These are phyloP conservation scores for Plantago coronopus DNA, from an alignment of 305 asterid species.

Conservation along the genomic window DNA sequence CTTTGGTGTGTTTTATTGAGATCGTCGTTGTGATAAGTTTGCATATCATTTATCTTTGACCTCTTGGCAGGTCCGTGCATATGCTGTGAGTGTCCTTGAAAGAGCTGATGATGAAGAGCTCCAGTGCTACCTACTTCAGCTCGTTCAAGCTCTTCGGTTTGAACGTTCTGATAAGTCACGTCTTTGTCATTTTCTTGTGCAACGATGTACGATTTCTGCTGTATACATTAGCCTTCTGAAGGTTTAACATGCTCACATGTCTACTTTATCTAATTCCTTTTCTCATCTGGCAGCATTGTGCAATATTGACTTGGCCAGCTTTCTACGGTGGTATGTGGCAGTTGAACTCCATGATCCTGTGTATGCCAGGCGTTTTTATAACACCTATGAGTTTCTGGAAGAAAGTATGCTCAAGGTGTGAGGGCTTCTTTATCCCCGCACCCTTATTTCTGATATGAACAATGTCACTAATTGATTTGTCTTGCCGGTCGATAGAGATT, in stretches of 20 bases:
- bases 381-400: conserved; percentile 82
- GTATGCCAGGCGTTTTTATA: conserved; percentile 86
- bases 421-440: conserved; percentile 10
- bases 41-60: conserved; percentile 17
- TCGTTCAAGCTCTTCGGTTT: conserved; percentile 98
- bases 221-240: conserved; percentile 22
- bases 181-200: conserved; percentile 91
- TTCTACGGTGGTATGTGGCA: conserved; percentile 97
- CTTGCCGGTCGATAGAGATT: no score
- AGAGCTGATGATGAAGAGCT: conserved; percentile 99
- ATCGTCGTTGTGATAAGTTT: conserved; percentile 1
- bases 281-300: conserved; percentile 61
- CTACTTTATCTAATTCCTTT: conserved; percentile 17
- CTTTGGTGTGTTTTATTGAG: not conserved
- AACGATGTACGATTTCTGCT: conserved; percentile 72
- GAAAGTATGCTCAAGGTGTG: conserved; percentile 89
- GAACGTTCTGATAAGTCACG: conserved; percentile 95
- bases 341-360: conserved; percentile 98
- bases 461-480: no score
- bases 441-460: no score
- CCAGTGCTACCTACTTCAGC: conserved; percentile 95
- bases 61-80: conserved; percentile 80
- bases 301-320: conserved; percentile 95
- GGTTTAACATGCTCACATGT: conserved; percentile 20
- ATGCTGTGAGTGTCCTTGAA: conserved; percentile 95